A percentile compares a stretch with the other conserved stretches of the same genome.
phyloP scores from a whole-genome alignment of 208 protist species.

The Porcisia deanei region DNA sequence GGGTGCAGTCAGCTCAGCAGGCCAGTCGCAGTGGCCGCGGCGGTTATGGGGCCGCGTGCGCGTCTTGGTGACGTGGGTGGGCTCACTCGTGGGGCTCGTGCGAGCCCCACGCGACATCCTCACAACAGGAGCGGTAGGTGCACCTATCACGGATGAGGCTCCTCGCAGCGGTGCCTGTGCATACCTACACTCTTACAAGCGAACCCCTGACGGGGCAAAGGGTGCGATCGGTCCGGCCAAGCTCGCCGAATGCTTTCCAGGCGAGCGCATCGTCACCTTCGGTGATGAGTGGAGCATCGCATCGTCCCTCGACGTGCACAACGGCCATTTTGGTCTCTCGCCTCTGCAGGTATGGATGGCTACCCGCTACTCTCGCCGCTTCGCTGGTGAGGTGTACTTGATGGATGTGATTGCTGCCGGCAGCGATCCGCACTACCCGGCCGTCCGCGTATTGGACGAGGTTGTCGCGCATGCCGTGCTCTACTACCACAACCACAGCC shows the following conservation, averaged over 20 bases:
- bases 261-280: conserved; percentile 35
- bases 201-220: background rate
- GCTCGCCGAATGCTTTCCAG: conserved; percentile 16
- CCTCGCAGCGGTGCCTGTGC: background rate
- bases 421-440: conserved; percentile 61
- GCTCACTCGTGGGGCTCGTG: conserved; percentile 16
- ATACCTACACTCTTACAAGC: background rate
- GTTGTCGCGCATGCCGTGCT: conserved; percentile 83
- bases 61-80: conserved; percentile 18
- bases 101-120: background rate
- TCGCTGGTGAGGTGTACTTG: conserved; percentile 75
- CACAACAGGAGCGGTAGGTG: background rate
- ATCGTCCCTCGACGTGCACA: conserved; percentile 42
- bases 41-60: conserved; percentile 9
- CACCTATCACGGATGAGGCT: no score
- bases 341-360: conserved; percentile 79
- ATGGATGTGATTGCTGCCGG: conserved; percentile 71
- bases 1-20: background rate
- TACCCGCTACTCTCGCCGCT: conserved; percentile 60
- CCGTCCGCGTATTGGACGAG: conserved; percentile 75
- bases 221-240: background rate
- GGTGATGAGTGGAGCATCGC: conserved; percentile 25
- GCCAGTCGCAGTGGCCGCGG: background rate
- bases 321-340: conserved; percentile 59
- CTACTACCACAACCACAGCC: conserved; percentile 74